A percentile compares a stretch with the other conserved stretches of the same genome.
Conservation (phyloP, 345 rosid species). For the Ceriops zippeliana region DNA sequence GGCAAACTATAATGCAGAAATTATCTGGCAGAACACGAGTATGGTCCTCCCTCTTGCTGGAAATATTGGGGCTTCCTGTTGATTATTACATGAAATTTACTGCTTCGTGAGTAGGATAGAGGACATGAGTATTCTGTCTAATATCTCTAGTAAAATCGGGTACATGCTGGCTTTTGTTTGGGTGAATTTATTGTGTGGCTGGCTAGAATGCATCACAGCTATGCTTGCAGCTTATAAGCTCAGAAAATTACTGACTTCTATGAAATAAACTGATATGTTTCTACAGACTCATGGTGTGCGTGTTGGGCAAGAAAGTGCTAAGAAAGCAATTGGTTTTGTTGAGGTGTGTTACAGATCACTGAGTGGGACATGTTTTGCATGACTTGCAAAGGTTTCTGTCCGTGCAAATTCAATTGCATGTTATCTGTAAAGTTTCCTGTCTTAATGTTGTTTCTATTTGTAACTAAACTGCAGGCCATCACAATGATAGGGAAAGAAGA, state of each 20-base stretch:
- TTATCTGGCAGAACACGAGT: too few relatives aligned
- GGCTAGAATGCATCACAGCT: too few relatives aligned
- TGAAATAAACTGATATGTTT: constrained; percentile 3
- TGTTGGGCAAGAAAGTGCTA: constrained; percentile 60
- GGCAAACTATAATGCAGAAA: too few relatives aligned
- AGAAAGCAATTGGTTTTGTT: constrained; percentile 73
- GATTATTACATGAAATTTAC: too few relatives aligned
- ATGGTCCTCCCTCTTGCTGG: too few relatives aligned
- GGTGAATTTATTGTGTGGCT: too few relatives aligned
- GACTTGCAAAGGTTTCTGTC: not conserved
- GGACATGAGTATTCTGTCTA: too few relatives aligned
- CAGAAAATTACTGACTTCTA: not conserved
- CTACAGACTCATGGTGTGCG: constrained; percentile 76
- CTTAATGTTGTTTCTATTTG: constrained; percentile 6
- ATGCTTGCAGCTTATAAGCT: too few relatives aligned
- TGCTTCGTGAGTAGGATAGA: too few relatives aligned
- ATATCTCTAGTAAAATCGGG: too few relatives aligned
- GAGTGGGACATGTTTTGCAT: not conserved
- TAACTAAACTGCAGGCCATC: constrained; percentile 54
- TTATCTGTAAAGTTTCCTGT: not conserved
- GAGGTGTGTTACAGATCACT: constrained; percentile 44
- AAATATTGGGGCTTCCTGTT: too few relatives aligned
- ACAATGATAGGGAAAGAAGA: constrained; percentile 76
- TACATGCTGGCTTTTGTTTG: too few relatives aligned
- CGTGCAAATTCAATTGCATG: not conserved